These are phyloP conservation scores for Apiospora rasikravindrae DNA, from an alignment of 2,329 filamentous ascomycete species.

Conservation along the genomic window DNA sequence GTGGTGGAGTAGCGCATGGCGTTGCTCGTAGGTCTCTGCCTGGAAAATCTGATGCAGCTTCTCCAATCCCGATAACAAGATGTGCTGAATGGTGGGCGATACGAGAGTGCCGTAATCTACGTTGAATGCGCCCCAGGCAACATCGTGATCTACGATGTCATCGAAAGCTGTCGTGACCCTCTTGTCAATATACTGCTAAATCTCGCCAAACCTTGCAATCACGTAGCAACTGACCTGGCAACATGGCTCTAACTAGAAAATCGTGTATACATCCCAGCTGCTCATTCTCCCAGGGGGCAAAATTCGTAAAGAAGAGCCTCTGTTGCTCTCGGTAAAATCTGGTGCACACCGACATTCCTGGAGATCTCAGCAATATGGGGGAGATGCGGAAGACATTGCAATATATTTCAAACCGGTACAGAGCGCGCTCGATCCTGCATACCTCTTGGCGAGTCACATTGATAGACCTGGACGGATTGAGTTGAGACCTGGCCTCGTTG, in stretches of 20 bases:
- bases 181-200: neutral
- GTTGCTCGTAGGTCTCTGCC: neutral
- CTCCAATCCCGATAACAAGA: neutral
- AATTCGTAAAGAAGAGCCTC: constrained; percentile 6
- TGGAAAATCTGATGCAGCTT: neutral
- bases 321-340: neutral
- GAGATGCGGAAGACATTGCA: neutral
- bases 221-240: neutral
- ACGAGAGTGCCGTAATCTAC: neutral
- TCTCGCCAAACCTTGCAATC: too few relatives aligned
- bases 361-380: neutral
- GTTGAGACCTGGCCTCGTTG: neutral
- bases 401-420: neutral
- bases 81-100: neutral
- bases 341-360: neutral
- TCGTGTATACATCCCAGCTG: constrained; percentile 14
- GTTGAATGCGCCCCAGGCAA: neutral
- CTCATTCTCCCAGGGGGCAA: constrained; percentile 14
- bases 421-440: neutral
- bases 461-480: neutral
- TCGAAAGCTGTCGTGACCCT: neutral
- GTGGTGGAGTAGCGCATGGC: neutral
- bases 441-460: neutral
- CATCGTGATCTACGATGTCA: neutral
- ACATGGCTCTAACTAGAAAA: neutral